A percentile compares a stretch with the other conserved stretches of the same genome.
phyloP scores from a whole-genome alignment of 345 rosid genomes.

The Camelina laxa region DNA sequence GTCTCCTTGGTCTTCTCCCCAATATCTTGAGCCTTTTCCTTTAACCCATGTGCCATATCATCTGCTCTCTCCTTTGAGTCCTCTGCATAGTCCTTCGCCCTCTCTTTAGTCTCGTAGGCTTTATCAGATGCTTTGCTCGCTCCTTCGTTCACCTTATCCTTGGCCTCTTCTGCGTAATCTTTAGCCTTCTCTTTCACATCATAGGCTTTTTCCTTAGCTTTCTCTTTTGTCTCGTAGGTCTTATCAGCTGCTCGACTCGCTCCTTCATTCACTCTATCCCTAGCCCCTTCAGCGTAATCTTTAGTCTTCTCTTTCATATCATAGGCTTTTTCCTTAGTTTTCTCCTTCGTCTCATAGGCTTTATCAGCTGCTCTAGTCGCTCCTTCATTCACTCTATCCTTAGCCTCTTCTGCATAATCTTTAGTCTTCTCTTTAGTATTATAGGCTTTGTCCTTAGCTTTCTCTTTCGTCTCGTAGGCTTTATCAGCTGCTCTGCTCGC shows the following conservation, averaged over 20 bases:
- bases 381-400: background rate
- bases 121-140: conserved; percentile 30
- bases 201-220: conserved; percentile 23
- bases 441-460: conserved; percentile 5
- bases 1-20: conserved; percentile 46
- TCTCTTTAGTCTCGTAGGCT: conserved; percentile 30
- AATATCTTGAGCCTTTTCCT: conserved; percentile 42
- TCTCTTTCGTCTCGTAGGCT: background rate
- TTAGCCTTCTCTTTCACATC: conserved; percentile 13
- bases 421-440: background rate
- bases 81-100: conserved; percentile 26
- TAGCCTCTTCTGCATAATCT: conserved; percentile 9
- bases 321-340: conserved; percentile 18
- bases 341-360: conserved; percentile 19
- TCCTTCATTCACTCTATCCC: conserved; percentile 26
- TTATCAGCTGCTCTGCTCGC: conserved; percentile 18
- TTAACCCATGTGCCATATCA: conserved; percentile 40
- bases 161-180: background rate
- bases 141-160: conserved; percentile 38
- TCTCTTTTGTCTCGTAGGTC: conserved; percentile 26
- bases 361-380: conserved; percentile 18
- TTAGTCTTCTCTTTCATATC: conserved; percentile 1
- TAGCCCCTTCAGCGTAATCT: conserved; percentile 20
- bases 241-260: conserved; percentile 37
- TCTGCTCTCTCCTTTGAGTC: conserved; percentile 36